These are phyloP conservation scores for Penicillium daleae DNA, from an alignment of 495 filamentous ascomycete species.

Conservation along the genomic window DNA sequence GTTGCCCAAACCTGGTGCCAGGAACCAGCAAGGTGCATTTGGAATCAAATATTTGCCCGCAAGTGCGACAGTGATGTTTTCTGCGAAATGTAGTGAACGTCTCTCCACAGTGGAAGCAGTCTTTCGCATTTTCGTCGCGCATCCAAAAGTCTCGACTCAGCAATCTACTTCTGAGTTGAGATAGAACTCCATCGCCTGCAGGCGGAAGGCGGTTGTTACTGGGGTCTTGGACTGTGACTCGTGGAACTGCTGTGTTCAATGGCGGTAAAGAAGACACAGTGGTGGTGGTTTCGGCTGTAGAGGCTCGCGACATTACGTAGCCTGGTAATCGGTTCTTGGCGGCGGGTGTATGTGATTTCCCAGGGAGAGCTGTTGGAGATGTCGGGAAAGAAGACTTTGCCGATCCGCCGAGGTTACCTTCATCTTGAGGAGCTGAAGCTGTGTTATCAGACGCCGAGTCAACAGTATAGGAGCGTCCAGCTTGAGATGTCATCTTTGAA, in stretches of 20 bases:
- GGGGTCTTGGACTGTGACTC: conserved; percentile 19
- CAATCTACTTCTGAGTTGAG: conserved; percentile 75
- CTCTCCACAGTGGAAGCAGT: conserved; percentile 91
- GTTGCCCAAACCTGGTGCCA: conserved; percentile 84
- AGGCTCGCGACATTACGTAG: conserved; percentile 39
- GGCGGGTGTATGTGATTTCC: conserved; percentile 26
- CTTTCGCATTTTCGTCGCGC: conserved; percentile 97
- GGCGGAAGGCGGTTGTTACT: conserved; percentile 27
- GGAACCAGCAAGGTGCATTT: conserved; percentile 92
- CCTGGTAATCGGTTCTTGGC: conserved; percentile 39
- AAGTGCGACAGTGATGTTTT: conserved; percentile 92
- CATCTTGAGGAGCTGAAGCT: conserved; percentile 38
- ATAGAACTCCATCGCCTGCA: conserved; percentile 34
- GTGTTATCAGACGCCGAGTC: conserved; percentile 49
- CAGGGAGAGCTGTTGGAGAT: conserved; percentile 22
- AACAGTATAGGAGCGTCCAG: conserved; percentile 42
- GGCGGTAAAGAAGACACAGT: conserved; percentile 37
- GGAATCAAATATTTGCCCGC: conserved; percentile 96
- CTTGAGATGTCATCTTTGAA: conserved; percentile 33
- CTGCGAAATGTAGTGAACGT: conserved; percentile 91
- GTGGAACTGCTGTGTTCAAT: conserved; percentile 36
- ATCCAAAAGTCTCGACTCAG: conserved; percentile 98
- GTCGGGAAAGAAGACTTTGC: conserved; percentile 25
- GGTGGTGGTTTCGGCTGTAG: conserved; percentile 38
- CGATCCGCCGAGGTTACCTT: conserved; percentile 31